Percentiles rank a stretch among this genome's conserved stretches.
phyloP scores from a whole-genome alignment of 225 moss, liverwort and hornwort species.

The Physcomitrellopsis africana region DNA sequence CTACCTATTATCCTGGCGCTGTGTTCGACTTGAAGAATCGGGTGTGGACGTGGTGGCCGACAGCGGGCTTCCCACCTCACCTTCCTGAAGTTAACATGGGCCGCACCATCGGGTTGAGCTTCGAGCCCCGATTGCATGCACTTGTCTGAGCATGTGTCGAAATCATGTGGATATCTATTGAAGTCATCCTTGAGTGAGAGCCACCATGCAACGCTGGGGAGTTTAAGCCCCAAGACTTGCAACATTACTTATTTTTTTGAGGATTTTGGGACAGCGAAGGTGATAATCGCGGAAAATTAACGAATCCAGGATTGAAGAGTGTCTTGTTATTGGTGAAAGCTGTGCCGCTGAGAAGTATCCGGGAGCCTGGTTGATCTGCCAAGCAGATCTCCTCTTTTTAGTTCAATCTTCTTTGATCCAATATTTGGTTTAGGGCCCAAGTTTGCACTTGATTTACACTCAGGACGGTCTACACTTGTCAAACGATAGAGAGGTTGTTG shows the following conservation, averaged over 20 bases:
- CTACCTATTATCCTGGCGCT: constrained; percentile 36
- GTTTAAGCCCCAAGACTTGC: constrained; percentile 36
- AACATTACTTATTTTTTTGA: constrained; percentile 9
- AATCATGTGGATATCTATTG: not conserved
- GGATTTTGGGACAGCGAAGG: constrained; percentile 10
- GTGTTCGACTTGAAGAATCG: constrained; percentile 26
- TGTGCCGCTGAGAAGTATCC: not conserved
- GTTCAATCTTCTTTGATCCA: constrained; percentile 6
- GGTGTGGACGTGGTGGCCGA: constrained; percentile 54
- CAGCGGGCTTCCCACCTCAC: constrained; percentile 35
- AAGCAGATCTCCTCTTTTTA: constrained; percentile 6
- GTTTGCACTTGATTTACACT: constrained; percentile 29
- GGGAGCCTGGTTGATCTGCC: constrained; percentile 5
- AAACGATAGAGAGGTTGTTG: constrained; percentile 24
- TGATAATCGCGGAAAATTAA: constrained; percentile 2
- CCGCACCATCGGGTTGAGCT: constrained; percentile 45
- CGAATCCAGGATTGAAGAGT: not conserved
- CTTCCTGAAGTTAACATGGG: constrained; percentile 48
- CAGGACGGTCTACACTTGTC: not conserved
- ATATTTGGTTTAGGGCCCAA: constrained; percentile 39
- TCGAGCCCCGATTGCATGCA: constrained; percentile 52
- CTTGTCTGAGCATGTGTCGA: constrained; percentile 14
- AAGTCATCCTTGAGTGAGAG: not conserved
- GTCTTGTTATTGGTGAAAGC: not conserved
- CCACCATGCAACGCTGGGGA: constrained; percentile 29